phyloP scores from a whole-genome alignment of 129 eudicot genomes.

The Artemisia tridentata region DNA sequence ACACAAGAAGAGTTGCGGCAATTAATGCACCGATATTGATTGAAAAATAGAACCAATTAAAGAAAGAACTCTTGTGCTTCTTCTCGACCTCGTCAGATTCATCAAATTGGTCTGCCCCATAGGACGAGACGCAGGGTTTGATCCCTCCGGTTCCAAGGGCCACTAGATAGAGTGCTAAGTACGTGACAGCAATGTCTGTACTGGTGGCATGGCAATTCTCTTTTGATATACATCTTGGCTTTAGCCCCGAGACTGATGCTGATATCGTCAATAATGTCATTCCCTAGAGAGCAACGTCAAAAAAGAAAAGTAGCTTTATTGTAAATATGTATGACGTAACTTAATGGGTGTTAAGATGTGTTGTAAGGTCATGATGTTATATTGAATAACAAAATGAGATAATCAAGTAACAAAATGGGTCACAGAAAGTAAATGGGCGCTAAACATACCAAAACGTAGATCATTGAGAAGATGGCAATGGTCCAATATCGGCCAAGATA shows the following conservation, averaged over 20 bases:
- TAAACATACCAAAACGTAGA: conserved; percentile 59
- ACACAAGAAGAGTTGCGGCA: conserved; percentile 59
- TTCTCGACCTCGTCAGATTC: conserved; percentile 67
- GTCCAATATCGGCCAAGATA: conserved; percentile 89
- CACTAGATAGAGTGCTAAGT: conserved; percentile 58
- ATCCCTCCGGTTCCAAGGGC: conserved; percentile 87
- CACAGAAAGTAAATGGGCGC: neutral
- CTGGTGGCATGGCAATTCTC: conserved; percentile 46
- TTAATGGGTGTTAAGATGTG: no score
- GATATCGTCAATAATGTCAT: conserved; percentile 70
- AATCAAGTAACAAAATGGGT: no score
- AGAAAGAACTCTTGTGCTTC: conserved; percentile 68
- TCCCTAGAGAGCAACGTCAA: conserved; percentile 44
- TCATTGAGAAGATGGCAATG: conserved; percentile 74
- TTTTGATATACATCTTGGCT: conserved; percentile 43
- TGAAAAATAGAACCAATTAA: conserved; percentile 82
- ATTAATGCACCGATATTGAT: conserved; percentile 75
- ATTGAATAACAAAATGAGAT: no score
- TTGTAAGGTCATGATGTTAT: no score
- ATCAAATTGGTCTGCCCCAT: conserved; percentile 81
- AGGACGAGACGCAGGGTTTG: conserved; percentile 84
- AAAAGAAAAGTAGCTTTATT: neutral
- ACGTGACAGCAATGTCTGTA: conserved; percentile 37
- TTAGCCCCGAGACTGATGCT: conserved; percentile 60
- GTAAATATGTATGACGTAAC: no score